Conservation (phyloP, 306 rosid genomes). For the Quercus gilva region DNA sequence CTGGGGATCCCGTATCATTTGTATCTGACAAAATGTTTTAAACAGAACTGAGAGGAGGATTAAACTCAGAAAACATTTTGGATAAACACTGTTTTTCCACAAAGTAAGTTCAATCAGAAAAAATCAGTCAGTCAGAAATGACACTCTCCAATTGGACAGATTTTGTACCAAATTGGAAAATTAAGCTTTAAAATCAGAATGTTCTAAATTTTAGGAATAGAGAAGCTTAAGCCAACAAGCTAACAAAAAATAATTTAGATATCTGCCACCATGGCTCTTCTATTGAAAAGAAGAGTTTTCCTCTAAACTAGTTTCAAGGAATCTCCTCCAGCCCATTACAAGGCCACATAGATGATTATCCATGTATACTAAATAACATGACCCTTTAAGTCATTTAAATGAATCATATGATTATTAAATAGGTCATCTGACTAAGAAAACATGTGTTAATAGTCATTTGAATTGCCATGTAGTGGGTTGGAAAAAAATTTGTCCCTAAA, state of each 20-base stretch:
- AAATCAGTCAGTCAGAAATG: background rate
- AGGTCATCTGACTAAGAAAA: too few species aligned
- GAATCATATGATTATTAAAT: too few species aligned
- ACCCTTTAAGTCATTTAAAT: too few species aligned
- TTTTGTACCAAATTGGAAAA: background rate
- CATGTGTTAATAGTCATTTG: too few species aligned
- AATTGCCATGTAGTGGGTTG: too few species aligned
- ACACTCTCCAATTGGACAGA: background rate
- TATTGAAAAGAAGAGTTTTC: background rate
- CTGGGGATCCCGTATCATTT: constrained; percentile 77
- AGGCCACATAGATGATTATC: too few species aligned
- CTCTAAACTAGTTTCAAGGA: too few species aligned
- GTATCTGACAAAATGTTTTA: constrained; percentile 46
- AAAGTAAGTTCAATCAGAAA: background rate
- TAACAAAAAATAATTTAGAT: background rate
- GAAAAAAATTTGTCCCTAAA: background rate
- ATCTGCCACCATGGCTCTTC: background rate
- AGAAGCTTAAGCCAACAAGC: background rate
- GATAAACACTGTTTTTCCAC: background rate
- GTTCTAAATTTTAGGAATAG: background rate
- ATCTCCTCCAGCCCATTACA: too few species aligned
- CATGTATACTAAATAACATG: too few species aligned
- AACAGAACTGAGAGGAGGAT: constrained; percentile 6
- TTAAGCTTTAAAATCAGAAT: background rate
- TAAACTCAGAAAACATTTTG: background rate